A percentile compares a stretch with the other conserved stretches of the same genome.
Conservation (phyloP, 2,329 filamentous ascomycete genomes). For the Cryphonectria radicalis region DNA sequence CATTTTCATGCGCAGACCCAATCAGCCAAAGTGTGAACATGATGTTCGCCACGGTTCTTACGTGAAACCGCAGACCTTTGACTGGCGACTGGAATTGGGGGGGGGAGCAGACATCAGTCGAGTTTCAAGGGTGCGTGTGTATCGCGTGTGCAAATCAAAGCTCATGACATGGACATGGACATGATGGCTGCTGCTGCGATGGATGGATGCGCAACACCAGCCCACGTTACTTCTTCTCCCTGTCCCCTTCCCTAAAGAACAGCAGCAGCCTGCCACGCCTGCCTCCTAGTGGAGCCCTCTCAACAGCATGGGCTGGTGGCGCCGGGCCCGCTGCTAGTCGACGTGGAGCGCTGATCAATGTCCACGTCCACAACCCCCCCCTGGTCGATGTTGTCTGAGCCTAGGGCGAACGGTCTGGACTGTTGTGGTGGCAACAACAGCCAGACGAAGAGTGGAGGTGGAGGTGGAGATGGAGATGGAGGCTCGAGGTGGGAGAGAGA, state of each 20-base stretch:
- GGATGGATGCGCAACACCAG: no score
- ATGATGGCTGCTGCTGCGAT: no score
- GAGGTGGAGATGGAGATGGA: no score
- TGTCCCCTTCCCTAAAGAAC: no score
- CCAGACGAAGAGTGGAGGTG: background rate
- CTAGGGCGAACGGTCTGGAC: background rate
- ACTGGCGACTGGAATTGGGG: no score
- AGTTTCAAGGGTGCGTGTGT: no score
- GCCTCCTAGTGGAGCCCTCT: no score
- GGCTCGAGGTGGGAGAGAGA: background rate
- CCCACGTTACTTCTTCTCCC: no score
- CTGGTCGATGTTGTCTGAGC: slow-evolving; percentile 14
- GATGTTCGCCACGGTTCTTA: no score
- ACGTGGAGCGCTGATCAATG: slow-evolving; percentile 18
- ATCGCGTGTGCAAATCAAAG: background rate
- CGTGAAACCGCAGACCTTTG: no score
- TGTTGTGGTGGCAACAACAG: background rate
- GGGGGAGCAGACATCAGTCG: no score
- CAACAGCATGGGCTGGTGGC: slow-evolving; percentile 21
- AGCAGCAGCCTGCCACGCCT: no score
- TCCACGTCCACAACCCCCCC: slow-evolving; percentile 7
- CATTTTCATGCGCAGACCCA: background rate
- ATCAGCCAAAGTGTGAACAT: background rate
- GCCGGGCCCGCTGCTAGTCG: background rate
- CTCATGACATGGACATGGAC: background rate